Percentiles rank a stretch among this genome's conserved stretches.
Conservation (phyloP, 2,329 filamentous ascomycete species). For the Penicillium frequentans region DNA sequence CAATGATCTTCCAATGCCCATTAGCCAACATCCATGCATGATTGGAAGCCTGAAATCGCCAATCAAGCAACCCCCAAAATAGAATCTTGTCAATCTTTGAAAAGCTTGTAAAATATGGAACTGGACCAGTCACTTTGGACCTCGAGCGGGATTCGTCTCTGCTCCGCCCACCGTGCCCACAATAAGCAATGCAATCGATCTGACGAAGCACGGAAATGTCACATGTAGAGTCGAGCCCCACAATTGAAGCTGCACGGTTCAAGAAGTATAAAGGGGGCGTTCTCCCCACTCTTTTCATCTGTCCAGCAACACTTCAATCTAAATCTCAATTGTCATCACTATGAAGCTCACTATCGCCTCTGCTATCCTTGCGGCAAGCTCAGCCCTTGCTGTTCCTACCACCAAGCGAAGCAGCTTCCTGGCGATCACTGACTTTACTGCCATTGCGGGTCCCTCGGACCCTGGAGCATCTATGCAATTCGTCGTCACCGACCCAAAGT, state of each 20-base stretch:
- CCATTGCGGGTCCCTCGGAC: background rate
- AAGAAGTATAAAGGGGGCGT: background rate
- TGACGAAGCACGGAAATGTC: background rate
- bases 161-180: background rate
- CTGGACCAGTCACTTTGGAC: background rate
- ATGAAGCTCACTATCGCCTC: constrained; percentile 18
- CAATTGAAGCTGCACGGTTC: background rate
- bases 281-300: background rate
- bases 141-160: background rate
- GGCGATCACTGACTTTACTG: constrained; percentile 18
- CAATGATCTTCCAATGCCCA: background rate
- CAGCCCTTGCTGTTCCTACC: constrained; percentile 15
- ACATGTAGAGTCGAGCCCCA: background rate
- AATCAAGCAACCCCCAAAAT: background rate
- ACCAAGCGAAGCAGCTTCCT: constrained; percentile 6
- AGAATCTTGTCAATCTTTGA: background rate
- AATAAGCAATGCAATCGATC: background rate
- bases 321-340: background rate
- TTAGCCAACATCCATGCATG: background rate
- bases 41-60: background rate
- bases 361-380: constrained; percentile 15
- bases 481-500: constrained; percentile 21
- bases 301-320: background rate
- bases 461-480: constrained; percentile 20
- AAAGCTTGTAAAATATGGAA: background rate